Conservation (phyloP, 1,284 basidiomycete genomes). For the Cutaneotrichosporon sp. region DNA sequence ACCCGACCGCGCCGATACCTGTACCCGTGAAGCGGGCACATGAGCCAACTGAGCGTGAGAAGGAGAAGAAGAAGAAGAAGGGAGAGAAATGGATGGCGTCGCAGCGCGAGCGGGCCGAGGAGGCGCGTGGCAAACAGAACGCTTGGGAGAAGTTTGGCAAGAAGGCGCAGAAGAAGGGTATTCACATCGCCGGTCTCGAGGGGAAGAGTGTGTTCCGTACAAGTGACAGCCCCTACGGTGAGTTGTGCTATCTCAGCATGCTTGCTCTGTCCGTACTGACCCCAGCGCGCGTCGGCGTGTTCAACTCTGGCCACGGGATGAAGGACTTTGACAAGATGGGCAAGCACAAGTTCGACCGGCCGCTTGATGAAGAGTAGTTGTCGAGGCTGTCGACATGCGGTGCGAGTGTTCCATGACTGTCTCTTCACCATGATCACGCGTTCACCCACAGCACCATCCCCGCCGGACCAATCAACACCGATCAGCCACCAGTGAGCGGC, state of each 20-base stretch:
- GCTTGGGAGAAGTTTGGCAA: slow-evolving; percentile 98
- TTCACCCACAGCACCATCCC: slow-evolving; percentile 2
- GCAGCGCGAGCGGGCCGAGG: slow-evolving; percentile 80
- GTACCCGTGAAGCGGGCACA: slow-evolving; percentile 64
- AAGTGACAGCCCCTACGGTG: slow-evolving; percentile 84
- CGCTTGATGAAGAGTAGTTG: slow-evolving; percentile 63
- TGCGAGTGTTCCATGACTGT: slow-evolving; percentile 35
- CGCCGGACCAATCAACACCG: background rate
- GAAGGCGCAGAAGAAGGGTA: slow-evolving; percentile 92
- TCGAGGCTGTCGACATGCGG: too few species aligned
- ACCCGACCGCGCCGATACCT: slow-evolving; percentile 40
- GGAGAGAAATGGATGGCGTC: slow-evolving; percentile 92
- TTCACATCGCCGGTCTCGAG: slow-evolving; percentile 69
- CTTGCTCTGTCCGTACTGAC: too few species aligned
- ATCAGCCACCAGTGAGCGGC: background rate
- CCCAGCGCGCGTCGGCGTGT: slow-evolving; percentile 71
- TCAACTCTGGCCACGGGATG: slow-evolving; percentile 88
- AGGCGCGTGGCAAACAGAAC: slow-evolving; percentile 80
- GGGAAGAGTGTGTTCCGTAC: slow-evolving; percentile 95
- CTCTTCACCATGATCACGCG: slow-evolving; percentile 26
- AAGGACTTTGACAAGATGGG: slow-evolving; percentile 65
- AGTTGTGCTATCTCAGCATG: too few species aligned
- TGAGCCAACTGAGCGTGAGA: slow-evolving; percentile 74
- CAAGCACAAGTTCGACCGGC: slow-evolving; percentile 76
- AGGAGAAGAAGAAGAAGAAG: slow-evolving; percentile 87